phyloP scores from a whole-genome alignment of 495 filamentous ascomycete genomes.

The Aspergillus panamensis region DNA sequence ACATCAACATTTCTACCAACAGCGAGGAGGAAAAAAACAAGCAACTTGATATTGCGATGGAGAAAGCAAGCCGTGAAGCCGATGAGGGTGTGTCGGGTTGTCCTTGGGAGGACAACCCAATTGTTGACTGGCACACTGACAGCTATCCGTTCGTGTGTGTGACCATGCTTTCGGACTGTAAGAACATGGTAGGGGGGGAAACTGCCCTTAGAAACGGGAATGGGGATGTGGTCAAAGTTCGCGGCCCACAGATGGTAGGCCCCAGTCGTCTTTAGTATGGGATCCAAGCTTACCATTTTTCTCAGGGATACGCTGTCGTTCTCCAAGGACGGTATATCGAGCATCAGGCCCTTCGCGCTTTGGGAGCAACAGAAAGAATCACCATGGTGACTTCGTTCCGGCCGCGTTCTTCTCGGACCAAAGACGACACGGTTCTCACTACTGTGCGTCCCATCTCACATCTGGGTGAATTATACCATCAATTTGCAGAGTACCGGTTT shows the following conservation, averaged over 20 bases:
- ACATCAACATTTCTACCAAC: conserved; percentile 67
- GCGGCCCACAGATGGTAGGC: conserved; percentile 62
- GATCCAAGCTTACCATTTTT: conserved; percentile 7
- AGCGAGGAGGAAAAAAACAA: conserved; percentile 48
- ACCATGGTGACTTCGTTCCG: conserved; percentile 73
- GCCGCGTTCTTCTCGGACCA: conserved; percentile 52
- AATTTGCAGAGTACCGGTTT: conserved; percentile 66
- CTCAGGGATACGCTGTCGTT: conserved; percentile 62
- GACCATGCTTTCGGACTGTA: conserved; percentile 70
- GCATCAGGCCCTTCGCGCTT: conserved; percentile 62
- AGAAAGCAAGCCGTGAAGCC: conserved; percentile 38
- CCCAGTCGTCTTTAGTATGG: background rate
- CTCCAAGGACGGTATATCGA: conserved; percentile 71
- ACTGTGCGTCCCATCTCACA: conserved; percentile 65
- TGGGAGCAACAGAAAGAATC: conserved; percentile 64
- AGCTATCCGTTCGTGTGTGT: conserved; percentile 77
- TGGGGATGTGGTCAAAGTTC: conserved; percentile 63
- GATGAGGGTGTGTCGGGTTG: conserved; percentile 17
- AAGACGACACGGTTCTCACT: conserved; percentile 64
- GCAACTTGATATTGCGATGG: conserved; percentile 36
- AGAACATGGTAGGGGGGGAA: conserved; percentile 68
- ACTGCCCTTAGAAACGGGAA: conserved; percentile 60
- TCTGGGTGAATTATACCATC: conserved; percentile 64
- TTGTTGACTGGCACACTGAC: conserved; percentile 72
- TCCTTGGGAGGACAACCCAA: conserved; percentile 58